Evolutionary conservation across 257 asterid genomes (phyloP).

Genomic region (Eucommia ulmoides): DNA sequence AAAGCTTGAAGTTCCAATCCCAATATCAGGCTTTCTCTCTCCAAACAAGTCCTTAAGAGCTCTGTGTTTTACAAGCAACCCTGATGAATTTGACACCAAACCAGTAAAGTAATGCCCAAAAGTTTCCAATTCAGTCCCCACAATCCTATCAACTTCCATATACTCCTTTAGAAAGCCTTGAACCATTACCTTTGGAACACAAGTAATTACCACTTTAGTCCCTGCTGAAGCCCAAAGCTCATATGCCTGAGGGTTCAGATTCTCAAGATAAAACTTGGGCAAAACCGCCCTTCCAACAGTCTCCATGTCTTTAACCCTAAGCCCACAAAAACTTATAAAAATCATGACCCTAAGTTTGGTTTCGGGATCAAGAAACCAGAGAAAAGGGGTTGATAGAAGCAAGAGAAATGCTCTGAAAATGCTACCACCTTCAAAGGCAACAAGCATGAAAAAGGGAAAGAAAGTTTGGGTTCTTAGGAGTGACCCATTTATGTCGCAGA

Average conservation of each 20-base stretch:
- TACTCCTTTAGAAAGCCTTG: constrained; percentile 68
- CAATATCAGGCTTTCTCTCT: constrained; percentile 51
- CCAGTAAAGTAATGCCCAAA: constrained; percentile 58
- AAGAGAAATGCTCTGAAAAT: constrained; percentile 52
- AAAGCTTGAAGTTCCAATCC: constrained; percentile 39
- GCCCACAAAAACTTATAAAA: constrained; percentile 75
- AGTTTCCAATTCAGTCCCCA: constrained; percentile 60
- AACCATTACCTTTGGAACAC: constrained; percentile 75
- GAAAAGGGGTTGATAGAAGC: constrained; percentile 45
- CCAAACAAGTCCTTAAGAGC: constrained; percentile 52
- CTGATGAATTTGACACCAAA: constrained; percentile 25
- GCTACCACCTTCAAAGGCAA: constrained; percentile 89
- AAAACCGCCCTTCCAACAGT: constrained; percentile 57
- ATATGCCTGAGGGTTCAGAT: constrained; percentile 34
- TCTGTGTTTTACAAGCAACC: constrained; percentile 47
- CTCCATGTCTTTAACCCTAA: constrained; percentile 38
- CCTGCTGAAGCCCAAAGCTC: constrained; percentile 44
- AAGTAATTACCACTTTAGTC: constrained; percentile 29
- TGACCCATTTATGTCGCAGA: constrained; percentile 47
- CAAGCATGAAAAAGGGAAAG: constrained; percentile 90
- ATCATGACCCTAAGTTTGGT: constrained; percentile 50
- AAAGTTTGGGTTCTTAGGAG: constrained; percentile 42
- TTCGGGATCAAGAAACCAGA: constrained; percentile 27
- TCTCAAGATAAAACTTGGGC: constrained; percentile 76
- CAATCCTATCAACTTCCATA: constrained; percentile 39